Base-by-base conservation (phyloP, 2,329 filamentous ascomycete species). In the Arthroderma sp. region DNA sequence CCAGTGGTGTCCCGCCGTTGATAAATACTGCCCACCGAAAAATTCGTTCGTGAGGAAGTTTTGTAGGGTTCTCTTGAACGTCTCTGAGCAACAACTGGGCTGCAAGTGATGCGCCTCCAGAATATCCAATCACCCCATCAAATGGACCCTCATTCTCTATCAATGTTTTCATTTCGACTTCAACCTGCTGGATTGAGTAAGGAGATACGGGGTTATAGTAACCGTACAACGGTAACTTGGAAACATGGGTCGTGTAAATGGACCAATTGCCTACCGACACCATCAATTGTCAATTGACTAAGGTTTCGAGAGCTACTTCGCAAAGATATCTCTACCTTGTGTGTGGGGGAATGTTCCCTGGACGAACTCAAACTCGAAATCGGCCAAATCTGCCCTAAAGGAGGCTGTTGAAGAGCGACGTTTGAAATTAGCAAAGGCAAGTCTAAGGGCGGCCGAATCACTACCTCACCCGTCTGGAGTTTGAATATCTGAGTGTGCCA, bases 21-120 rank as follows among this genome's bases (percentile, higher is more conserved):
- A 52, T 50, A 32, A 53, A 53, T 9, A 45, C 43, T 7, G 51
- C 50, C 42, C 51, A 53, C 1, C 50, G 51, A 32, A 53, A 53
- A 4, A 51, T 43, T 6, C 50, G 45, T 40, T 53, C 48, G 22
- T 48, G 46, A 2, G 51, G 48, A 9, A 50, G 40, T 31, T 50
- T 53, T 37, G 47, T 50, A 5, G 51, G 51, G 31, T 51, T 41
- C 8, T 53, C 47, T 38, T 38, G 31, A 28, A 40, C 37, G 41
- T 53, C 41, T 9, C 47, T 42, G 36, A 49, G 47, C 31, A 49
- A 22, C 6, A 48, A 27, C 30, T 48, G 43, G n/a, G 47, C 39
- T 32, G 42, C 43, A n/a, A 51, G 42, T 9, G 39, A 38, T 3
- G 47, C 47, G 9, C 49, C 49, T 9, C 32, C 42, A 7, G 49